Evolutionary conservation across 2,329 filamentous ascomycete genomes (phyloP).

Genomic region (Anisogramma anomala): DNA sequence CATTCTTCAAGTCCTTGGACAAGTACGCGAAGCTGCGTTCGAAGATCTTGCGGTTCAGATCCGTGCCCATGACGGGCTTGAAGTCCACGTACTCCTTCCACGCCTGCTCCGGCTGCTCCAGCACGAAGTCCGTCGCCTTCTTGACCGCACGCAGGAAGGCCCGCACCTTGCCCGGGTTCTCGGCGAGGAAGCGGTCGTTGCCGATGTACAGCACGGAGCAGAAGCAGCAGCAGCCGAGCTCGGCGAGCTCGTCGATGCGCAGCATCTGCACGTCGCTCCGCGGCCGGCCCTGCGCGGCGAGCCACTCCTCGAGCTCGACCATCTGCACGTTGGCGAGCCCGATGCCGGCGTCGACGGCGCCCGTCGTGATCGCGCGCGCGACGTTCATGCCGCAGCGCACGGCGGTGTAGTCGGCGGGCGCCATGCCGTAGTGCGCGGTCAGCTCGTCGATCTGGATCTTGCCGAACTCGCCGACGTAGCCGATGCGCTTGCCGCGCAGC

Average conservation of each 20-base stretch:
- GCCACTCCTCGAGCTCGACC: slow-evolving; percentile 72
- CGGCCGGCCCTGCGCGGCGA: slow-evolving; percentile 49
- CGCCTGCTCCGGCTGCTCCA: slow-evolving; percentile 49
- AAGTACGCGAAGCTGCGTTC: slow-evolving; percentile 71
- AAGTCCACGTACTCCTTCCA: slow-evolving; percentile 60
- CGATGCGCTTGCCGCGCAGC: slow-evolving; percentile 65
- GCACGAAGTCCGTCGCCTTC: slow-evolving; percentile 60
- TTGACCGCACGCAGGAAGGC: slow-evolving; percentile 65
- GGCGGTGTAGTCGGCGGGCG: slow-evolving; percentile 60
- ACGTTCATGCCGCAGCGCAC: slow-evolving; percentile 76
- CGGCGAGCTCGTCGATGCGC: slow-evolving; percentile 67
- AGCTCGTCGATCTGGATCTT: slow-evolving; percentile 78
- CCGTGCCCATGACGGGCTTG: slow-evolving; percentile 58
- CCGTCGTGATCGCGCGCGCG: slow-evolving; percentile 61
- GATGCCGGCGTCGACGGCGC: slow-evolving; percentile 59
- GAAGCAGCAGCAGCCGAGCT: slow-evolving; percentile 75
- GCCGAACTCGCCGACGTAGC: slow-evolving; percentile 71
- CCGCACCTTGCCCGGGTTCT: slow-evolving; percentile 52
- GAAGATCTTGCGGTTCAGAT: slow-evolving; percentile 66
- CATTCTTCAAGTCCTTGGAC: slow-evolving; percentile 63
- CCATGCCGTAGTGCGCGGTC: slow-evolving; percentile 66
- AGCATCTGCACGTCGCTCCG: slow-evolving; percentile 66
- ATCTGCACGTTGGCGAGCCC: slow-evolving; percentile 75
- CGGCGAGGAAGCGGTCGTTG: slow-evolving; percentile 57
- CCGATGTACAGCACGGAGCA: slow-evolving; percentile 72